These are phyloP conservation scores for Coemansia sp. DNA, from an alignment of 192 early-diverging fungal genomes.

Conservation along the genomic window DNA sequence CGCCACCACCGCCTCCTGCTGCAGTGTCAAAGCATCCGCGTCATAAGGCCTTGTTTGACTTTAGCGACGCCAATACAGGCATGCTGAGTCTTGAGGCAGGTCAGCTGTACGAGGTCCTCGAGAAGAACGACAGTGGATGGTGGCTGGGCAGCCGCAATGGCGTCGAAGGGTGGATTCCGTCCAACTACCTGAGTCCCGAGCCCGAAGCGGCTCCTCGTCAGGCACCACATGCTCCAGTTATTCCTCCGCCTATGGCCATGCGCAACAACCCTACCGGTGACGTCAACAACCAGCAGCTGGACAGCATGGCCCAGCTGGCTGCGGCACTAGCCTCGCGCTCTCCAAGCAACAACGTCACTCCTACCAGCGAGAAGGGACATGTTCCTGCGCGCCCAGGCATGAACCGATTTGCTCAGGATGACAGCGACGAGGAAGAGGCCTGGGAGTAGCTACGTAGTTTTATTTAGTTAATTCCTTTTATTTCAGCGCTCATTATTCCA, in stretches of 20 bases:
- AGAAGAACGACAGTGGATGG: constrained; percentile 64
- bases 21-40: constrained; percentile 53
- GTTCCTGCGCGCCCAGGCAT: constrained; percentile 41
- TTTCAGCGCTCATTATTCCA: neutral
- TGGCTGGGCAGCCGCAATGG: constrained; percentile 58
- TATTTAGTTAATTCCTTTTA: neutral
- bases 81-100: constrained; percentile 67
- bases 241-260: constrained; percentile 29
- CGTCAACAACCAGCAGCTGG: constrained; percentile 12
- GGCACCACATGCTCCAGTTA: constrained; percentile 15
- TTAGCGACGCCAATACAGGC: constrained; percentile 60
- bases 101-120: constrained; percentile 67
- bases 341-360: constrained; percentile 15
- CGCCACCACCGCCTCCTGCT: constrained; percentile 62
- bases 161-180: constrained; percentile 75
- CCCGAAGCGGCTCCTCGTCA: constrained; percentile 50
- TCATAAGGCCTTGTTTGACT: constrained; percentile 71
- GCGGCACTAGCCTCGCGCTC: constrained; percentile 49
- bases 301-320: constrained; percentile 51
- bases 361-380: constrained; percentile 14
- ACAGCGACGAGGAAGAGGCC: constrained; percentile 48
- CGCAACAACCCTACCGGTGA: constrained; percentile 18
- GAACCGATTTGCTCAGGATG: constrained; percentile 47
- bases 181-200: constrained; percentile 72
- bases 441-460: constrained; percentile 21